Conservation (phyloP, 2,329 filamentous ascomycete genomes). For the Sclerotiophoma versabilis region DNA sequence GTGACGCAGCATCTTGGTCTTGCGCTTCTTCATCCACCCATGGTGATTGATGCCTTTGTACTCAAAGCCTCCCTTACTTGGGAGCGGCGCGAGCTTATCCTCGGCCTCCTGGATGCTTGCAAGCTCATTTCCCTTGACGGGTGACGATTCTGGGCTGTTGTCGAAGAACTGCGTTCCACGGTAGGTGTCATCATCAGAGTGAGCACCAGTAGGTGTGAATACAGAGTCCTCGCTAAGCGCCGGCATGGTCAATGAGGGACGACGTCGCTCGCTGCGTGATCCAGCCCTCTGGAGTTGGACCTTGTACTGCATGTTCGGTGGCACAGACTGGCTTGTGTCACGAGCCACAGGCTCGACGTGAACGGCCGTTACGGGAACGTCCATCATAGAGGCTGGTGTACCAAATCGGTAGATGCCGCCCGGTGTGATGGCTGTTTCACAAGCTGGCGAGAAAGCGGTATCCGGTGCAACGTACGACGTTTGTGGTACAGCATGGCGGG, state of each 20-base stretch:
- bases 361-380: constrained; percentile 80
- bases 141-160: constrained; percentile 43
- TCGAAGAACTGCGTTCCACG: constrained; percentile 45
- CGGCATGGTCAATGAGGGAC: constrained; percentile 74
- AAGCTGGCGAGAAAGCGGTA: constrained; percentile 53
- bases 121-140: constrained; percentile 40
- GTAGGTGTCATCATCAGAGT: constrained; percentile 46
- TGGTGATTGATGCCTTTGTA: constrained; percentile 70
- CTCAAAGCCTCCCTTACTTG: constrained; percentile 45
- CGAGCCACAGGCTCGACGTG: constrained; percentile 75
- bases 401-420: constrained; percentile 75
- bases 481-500: constrained; percentile 34
- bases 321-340: constrained; percentile 86
- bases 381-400: constrained; percentile 91
- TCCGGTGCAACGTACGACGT: constrained; percentile 42
- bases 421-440: constrained; percentile 61
- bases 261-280: constrained; percentile 58
- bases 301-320: constrained; percentile 86
- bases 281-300: constrained; percentile 57
- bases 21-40: constrained; percentile 94
- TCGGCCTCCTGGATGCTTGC: constrained; percentile 28
- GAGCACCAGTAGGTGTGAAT: constrained; percentile 46
- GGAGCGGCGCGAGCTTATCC: constrained; percentile 35
- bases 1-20: constrained; percentile 85
- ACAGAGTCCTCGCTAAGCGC: constrained; percentile 71